Evolutionary conservation across 1,139 yeast genomes (phyloP).

Genomic region (Lodderomyces theae): DNA sequence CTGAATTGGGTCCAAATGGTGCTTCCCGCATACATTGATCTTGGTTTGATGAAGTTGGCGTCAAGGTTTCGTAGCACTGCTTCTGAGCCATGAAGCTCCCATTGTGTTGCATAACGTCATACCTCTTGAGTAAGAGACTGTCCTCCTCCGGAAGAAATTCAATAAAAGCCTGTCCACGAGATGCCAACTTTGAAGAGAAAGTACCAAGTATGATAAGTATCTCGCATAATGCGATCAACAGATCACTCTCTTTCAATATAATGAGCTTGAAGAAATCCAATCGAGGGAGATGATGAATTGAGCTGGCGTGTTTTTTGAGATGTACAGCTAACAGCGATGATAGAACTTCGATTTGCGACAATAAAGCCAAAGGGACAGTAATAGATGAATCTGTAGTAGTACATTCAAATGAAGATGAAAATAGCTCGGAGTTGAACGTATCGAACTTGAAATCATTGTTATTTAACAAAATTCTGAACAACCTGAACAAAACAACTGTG

Average conservation of each 20-base stretch:
- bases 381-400: neutral
- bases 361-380: neutral
- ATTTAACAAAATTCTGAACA: conserved; percentile 16
- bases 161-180: conserved; percentile 21
- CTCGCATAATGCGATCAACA: conserved; percentile 19
- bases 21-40: neutral
- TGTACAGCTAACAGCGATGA: neutral
- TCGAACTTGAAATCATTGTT: conserved; percentile 16
- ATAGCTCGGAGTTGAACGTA: conserved; percentile 1
- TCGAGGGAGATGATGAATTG: conserved; percentile 6
- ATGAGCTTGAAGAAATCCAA: conserved; percentile 17
- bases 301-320: conserved; percentile 1
- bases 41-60: neutral
- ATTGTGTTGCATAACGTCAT: neutral
- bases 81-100: neutral
- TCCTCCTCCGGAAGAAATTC: conserved; percentile 20
- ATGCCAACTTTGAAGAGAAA: conserved; percentile 20
- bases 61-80: neutral
- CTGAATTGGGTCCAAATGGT: neutral
- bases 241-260: conserved; percentile 17
- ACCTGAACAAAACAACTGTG: conserved; percentile 11
- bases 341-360: neutral
- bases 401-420: conserved; percentile 4
- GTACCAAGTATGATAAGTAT: conserved; percentile 21
- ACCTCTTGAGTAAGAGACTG: conserved; percentile 5